These are phyloP conservation scores for Magnusiomyces paraingens DNA, from an alignment of 1,139 yeast species.

Conservation along the genomic window DNA sequence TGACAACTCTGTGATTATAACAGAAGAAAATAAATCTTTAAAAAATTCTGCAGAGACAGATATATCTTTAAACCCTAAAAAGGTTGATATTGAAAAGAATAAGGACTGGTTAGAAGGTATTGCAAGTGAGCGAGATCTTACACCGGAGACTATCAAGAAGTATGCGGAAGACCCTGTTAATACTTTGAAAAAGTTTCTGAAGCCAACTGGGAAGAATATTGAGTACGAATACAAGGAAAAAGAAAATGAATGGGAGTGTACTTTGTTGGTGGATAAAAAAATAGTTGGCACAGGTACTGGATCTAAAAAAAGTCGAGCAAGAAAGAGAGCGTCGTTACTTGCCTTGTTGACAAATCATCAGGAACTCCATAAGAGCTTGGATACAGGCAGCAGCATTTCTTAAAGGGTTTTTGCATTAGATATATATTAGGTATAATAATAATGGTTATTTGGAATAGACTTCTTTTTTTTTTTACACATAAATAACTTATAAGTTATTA, in stretches of 20 bases:
- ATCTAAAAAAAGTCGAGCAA: constrained; percentile 10
- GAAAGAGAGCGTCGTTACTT: constrained; percentile 13
- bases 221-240: neutral
- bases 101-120: no score
- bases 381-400: neutral
- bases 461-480: neutral
- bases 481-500: neutral
- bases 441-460: neutral
- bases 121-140: neutral
- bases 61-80: neutral
- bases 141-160: neutral
- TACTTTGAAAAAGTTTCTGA: neutral
- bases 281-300: constrained; percentile 8
- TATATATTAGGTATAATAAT: no score
- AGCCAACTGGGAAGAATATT: neutral
- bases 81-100: neutral
- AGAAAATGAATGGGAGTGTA: constrained; percentile 2
- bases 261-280: constrained; percentile 4
- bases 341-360: constrained; percentile 7
- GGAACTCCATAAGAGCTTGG: constrained; percentile 1
- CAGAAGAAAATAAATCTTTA: no score
- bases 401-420: no score
- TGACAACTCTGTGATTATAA: no score
- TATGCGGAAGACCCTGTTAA: neutral
- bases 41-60: no score